Evolutionary conservation across 73 alveolate genomes (phyloP).

Genomic region (Vitrella brassicaformis): DNA sequence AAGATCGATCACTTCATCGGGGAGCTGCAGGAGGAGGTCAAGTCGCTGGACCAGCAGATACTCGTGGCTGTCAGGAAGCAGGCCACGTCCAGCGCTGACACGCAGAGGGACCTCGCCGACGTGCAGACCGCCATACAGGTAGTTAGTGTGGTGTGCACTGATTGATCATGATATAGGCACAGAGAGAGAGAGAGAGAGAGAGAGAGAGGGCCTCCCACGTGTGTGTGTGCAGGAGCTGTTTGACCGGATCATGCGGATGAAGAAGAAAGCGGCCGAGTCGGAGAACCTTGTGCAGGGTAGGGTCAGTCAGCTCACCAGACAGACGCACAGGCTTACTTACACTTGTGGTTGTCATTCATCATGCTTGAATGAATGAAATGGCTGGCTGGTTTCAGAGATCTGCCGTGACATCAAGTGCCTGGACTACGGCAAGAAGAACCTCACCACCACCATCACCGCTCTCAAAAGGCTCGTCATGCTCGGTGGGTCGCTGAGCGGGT

Average conservation of each 20-base stretch:
- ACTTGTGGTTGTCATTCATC: too few relatives aligned
- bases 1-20: background rate
- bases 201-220: too few relatives aligned
- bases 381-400: slow-evolving; percentile 69
- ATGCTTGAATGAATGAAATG: too few relatives aligned
- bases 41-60: background rate
- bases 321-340: too few relatives aligned
- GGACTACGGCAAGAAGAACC: slow-evolving; percentile 77
- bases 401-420: slow-evolving; percentile 74
- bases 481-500: too few relatives aligned
- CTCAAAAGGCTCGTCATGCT: slow-evolving; percentile 74
- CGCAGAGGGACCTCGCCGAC: background rate
- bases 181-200: too few relatives aligned
- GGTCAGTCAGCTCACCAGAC: too few relatives aligned
- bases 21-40: background rate
- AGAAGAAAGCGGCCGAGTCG: background rate
- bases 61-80: background rate
- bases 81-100: background rate
- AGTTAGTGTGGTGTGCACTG: too few relatives aligned
- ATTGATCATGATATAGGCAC: too few relatives aligned
- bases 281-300: background rate
- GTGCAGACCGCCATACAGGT: background rate
- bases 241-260: background rate
- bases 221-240: background rate
- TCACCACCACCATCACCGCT: slow-evolving; percentile 68